These are phyloP conservation scores for Penicillium glabrum DNA, from an alignment of 2,329 filamentous ascomycete genomes.

Conservation along the genomic window DNA sequence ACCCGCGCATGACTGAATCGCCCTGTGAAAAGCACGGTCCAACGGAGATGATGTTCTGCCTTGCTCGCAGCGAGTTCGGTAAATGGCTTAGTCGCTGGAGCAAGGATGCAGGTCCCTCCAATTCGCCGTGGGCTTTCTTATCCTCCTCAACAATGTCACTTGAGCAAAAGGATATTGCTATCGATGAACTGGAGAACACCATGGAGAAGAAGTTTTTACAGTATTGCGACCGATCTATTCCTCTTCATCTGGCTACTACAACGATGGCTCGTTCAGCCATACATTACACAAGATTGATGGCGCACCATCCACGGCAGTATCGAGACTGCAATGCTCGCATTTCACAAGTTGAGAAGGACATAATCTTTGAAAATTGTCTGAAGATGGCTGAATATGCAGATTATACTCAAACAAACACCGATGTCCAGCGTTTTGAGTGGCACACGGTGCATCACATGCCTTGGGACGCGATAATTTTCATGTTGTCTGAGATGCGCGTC, in stretches of 20 bases:
- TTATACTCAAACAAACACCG: constrained; percentile 32
- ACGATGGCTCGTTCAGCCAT: constrained; percentile 47
- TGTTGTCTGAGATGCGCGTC: constrained; percentile 45
- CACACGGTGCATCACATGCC: constrained; percentile 50
- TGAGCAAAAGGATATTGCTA: constrained; percentile 24
- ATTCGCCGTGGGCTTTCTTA: constrained; percentile 23
- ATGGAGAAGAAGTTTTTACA: constrained; percentile 39
- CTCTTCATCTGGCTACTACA: constrained; percentile 46
- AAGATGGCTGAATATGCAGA: constrained; percentile 30
- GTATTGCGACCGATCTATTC: constrained; percentile 41
- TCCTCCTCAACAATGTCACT: constrained; percentile 19
- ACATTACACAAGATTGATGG: constrained; percentile 44
- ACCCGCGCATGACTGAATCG: constrained; percentile 44
- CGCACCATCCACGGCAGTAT: constrained; percentile 45
- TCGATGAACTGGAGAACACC: constrained; percentile 35
- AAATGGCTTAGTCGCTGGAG: constrained; percentile 26
- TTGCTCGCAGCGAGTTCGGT: constrained; percentile 35
- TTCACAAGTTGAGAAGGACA: constrained; percentile 19
- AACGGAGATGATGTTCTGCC: constrained; percentile 48
- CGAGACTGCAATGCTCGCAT: constrained; percentile 22
- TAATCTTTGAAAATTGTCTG: constrained; percentile 37
- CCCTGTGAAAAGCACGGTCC: constrained; percentile 43
- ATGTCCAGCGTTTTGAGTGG: constrained; percentile 46
- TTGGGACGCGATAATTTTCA: constrained; percentile 55
- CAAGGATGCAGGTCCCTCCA: constrained; percentile 8